These are phyloP conservation scores for Zelopaecilomyces penicillatus DNA, from an alignment of 2,329 filamentous ascomycete genomes.

Conservation along the genomic window DNA sequence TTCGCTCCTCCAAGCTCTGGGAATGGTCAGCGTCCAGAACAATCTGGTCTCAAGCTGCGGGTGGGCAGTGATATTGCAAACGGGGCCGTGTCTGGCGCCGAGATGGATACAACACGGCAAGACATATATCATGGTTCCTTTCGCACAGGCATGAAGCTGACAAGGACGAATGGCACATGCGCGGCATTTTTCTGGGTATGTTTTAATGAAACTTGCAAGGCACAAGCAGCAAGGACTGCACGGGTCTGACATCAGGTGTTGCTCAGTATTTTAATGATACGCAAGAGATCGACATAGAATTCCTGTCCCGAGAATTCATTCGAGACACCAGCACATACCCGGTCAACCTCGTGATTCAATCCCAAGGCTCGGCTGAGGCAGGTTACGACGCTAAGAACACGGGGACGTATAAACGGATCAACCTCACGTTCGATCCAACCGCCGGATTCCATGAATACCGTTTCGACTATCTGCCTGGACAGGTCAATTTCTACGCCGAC, in stretches of 20 bases:
- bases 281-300: slow-evolving; percentile 75
- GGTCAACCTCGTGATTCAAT: slow-evolving; percentile 70
- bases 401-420: slow-evolving; percentile 45
- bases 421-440: slow-evolving; percentile 59
- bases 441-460: slow-evolving; percentile 67
- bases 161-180: slow-evolving; percentile 56
- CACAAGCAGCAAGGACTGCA: not conserved
- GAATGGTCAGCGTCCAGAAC: slow-evolving; percentile 34
- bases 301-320: slow-evolving; percentile 59
- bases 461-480: slow-evolving; percentile 59
- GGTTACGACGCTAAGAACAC: slow-evolving; percentile 57
- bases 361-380: slow-evolving; percentile 45
- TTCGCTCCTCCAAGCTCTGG: slow-evolving; percentile 26
- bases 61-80: slow-evolving; percentile 39
- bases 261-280: slow-evolving; percentile 66
- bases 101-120: slow-evolving; percentile 51
- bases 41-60: slow-evolving; percentile 46
- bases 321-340: slow-evolving; percentile 41
- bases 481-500: slow-evolving; percentile 64
- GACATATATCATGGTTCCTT: slow-evolving; percentile 66
- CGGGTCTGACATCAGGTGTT: not conserved
- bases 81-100: slow-evolving; percentile 51
- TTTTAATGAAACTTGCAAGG: not conserved
- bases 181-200: slow-evolving; percentile 72
- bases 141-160: slow-evolving; percentile 57